A percentile compares a stretch with the other conserved stretches of the same genome.
These are phyloP conservation scores for Kazachstania sp. DNA, from an alignment of 1,139 yeast species.

Conservation along the genomic window DNA sequence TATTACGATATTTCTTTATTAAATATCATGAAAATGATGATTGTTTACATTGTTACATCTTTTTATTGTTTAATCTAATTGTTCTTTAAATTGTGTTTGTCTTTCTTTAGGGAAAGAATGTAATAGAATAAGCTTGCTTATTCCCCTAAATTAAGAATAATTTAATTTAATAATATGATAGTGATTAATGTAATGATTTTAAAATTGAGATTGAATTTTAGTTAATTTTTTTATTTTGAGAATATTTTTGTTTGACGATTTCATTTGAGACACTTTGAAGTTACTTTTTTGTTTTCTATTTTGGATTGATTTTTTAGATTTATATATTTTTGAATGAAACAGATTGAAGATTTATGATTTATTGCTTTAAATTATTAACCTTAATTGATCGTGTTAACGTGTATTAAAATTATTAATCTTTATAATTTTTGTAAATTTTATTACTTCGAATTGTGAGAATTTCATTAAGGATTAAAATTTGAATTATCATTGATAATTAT, in stretches of 20 bases:
- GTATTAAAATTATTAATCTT: neutral
- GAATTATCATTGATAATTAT: neutral
- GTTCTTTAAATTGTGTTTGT: no score
- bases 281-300: neutral
- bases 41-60: no score
- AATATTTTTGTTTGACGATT: neutral
- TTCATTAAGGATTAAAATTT: neutral
- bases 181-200: neutral
- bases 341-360: neutral
- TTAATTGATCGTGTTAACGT: neutral
- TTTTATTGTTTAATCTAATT: no score
- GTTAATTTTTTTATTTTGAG: no score
- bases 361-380: neutral
- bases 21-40: no score
- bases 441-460: neutral
- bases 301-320: neutral
- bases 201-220: no score
- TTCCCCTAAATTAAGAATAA: slow-evolving; percentile 28
- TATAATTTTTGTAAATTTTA: neutral
- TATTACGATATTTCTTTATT: no score
- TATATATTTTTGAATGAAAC: neutral
- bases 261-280: neutral
- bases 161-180: neutral
- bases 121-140: slow-evolving; percentile 80
- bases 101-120: slow-evolving; percentile 5